phyloP scores from a whole-genome alignment of 805 yeast genomes.

The Myxozyma melibiosi region DNA sequence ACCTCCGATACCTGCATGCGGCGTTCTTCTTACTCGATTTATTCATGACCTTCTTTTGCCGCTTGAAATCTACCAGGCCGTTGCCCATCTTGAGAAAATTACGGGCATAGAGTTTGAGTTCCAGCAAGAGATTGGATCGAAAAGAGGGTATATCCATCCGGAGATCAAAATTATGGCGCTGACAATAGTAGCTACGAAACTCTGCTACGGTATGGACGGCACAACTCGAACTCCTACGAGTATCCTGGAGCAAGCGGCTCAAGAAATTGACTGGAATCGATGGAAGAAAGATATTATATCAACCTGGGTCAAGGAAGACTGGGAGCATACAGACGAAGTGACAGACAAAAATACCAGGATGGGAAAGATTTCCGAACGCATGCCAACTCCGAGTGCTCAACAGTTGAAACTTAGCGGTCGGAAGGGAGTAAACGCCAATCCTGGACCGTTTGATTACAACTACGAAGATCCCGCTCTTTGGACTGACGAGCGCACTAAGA shows the following conservation, averaged over 20 bases:
- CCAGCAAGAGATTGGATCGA: not conserved
- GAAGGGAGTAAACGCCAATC: not conserved
- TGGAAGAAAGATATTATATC: slow-evolving; percentile 16
- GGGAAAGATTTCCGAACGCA: slow-evolving; percentile 16
- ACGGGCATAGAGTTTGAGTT: slow-evolving; percentile 5
- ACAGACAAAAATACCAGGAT: slow-evolving; percentile 1
- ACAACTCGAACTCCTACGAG: slow-evolving; percentile 8
- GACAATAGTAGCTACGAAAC: slow-evolving; percentile 26
- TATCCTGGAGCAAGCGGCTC: slow-evolving; percentile 25
- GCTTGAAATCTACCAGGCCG: slow-evolving; percentile 25
- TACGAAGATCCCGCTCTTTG: slow-evolving; percentile 21
- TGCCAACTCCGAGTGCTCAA: not conserved
- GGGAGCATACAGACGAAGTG: slow-evolving; percentile 8
- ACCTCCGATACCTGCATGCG: slow-evolving; percentile 2
- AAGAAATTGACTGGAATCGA: slow-evolving; percentile 24
- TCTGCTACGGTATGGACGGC: slow-evolving; percentile 33
- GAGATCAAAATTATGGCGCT: slow-evolving; percentile 24
- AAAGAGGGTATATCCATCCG: slow-evolving; percentile 16
- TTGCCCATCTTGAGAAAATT: not conserved
- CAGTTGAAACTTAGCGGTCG: no score
- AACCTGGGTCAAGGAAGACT: slow-evolving; percentile 10
- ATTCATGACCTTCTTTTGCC: slow-evolving; percentile 27
- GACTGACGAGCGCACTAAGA: slow-evolving; percentile 8
- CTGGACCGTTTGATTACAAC: slow-evolving; percentile 5
- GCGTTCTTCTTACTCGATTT: slow-evolving; percentile 8